These are phyloP conservation scores for Lactarius psammicola DNA, from an alignment of 768 basidiomycete genomes.

Conservation along the genomic window DNA sequence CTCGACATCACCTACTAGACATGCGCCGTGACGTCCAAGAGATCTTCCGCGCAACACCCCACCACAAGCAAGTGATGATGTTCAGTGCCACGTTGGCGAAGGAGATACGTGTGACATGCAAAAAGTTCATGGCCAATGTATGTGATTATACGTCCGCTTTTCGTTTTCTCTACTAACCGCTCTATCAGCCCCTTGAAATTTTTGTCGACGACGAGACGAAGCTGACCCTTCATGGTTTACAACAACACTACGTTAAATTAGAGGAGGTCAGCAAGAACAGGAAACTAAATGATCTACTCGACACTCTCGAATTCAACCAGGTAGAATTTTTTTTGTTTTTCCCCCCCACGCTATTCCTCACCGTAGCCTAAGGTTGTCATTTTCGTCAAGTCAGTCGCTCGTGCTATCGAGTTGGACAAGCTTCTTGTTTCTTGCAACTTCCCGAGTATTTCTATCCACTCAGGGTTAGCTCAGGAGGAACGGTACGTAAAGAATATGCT, in stretches of 20 bases:
- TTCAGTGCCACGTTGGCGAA: constrained; percentile 98
- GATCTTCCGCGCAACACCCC: constrained; percentile 97
- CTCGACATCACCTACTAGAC: constrained; percentile 79
- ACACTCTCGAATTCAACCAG: constrained; percentile 98
- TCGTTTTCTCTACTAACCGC: constrained; percentile 12
- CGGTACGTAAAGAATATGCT: constrained; percentile 56
- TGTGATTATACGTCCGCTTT: constrained; percentile 36
- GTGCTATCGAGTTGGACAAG: constrained; percentile 95
- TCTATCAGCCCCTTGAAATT: constrained; percentile 88
- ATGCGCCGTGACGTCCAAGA: constrained; percentile 99
- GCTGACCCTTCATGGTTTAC: constrained; percentile 93
- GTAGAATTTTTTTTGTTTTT: constrained; percentile 42
- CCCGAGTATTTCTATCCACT: constrained; percentile 97
- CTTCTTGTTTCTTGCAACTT: constrained; percentile 96
- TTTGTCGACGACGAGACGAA: constrained; percentile 99
- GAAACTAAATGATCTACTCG: constrained; percentile 93
- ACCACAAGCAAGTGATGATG: constrained; percentile 99
- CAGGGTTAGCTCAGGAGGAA: constrained; percentile 91
- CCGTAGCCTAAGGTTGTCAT: constrained; percentile 80
- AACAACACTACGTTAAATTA: constrained; percentile 97
- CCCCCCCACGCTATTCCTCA: background rate
- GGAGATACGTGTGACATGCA: constrained; percentile 96
- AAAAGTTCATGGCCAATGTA: constrained; percentile 99
- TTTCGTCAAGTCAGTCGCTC: constrained; percentile 97
- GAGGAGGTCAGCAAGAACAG: constrained; percentile 95